Evolutionary conservation across 1,139 yeast species (phyloP).

Genomic region (Scheffersomyces titani): DNA sequence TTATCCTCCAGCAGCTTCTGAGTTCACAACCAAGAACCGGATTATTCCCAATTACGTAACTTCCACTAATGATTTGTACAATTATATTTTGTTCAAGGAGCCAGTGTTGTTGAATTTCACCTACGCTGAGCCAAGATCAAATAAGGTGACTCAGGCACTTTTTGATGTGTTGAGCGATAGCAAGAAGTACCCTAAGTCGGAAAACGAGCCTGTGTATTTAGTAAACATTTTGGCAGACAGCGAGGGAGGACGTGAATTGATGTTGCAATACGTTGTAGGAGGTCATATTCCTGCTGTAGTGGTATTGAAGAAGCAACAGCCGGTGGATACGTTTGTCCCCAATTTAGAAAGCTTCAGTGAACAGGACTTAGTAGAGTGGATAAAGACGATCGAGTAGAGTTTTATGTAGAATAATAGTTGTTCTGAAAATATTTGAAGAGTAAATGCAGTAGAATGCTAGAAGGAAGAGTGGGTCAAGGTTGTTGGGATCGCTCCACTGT

Average conservation of each 20-base stretch:
- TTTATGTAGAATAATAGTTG: not conserved
- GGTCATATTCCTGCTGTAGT: conserved; percentile 63
- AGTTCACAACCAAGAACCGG: conserved; percentile 42
- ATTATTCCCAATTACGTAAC: conserved; percentile 46
- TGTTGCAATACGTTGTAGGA: conserved; percentile 59
- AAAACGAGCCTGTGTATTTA: conserved; percentile 45
- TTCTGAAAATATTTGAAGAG: not conserved
- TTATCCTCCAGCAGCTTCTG: conserved; percentile 43
- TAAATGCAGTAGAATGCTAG: not conserved
- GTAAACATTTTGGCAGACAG: conserved; percentile 74
- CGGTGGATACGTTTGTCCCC: conserved; percentile 52
- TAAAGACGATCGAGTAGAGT: conserved; percentile 23
- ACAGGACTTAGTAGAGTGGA: conserved; percentile 58
- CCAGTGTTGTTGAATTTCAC: conserved; percentile 78
- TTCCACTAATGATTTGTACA: conserved; percentile 55
- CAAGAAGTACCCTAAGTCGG: conserved; percentile 40
- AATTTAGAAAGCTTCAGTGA: conserved; percentile 48
- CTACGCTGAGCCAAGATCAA: conserved; percentile 62
- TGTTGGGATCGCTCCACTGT: no score
- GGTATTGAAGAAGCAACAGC: conserved; percentile 66
- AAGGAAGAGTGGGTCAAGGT: not conserved
- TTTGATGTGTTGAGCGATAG: conserved; percentile 57
- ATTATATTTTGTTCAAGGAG: conserved; percentile 51
- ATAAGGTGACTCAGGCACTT: conserved; percentile 63
- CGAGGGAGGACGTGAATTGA: conserved; percentile 59